Base-by-base conservation (phyloP, 2,329 filamentous ascomycete species). In the Peltaster fructicola region DNA sequence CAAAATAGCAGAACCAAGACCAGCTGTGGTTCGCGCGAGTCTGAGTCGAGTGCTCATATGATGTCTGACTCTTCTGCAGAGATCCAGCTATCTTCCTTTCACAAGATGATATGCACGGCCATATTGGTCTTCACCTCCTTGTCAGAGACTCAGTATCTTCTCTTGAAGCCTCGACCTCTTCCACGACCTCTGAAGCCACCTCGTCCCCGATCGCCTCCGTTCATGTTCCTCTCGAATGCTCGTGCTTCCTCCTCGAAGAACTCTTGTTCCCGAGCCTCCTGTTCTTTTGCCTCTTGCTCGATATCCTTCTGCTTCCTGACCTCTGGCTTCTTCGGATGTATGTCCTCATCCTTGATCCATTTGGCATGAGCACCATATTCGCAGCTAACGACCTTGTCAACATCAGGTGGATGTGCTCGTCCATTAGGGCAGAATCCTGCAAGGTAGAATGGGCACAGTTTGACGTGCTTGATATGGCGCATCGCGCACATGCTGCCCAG, bases 391-490 rank as follows among this genome's bases (percentile, higher is more conserved):
- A 50, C 46, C 20, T 44, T 43, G 25, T 51, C 48, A 12, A 30
- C 30, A 12, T 43, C 45, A 4, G 48, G 47, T 3, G 45, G 44
- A 17, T 45, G 41, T 3, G 38, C 33, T 11, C 47, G 31, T 1
- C 73, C 85, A 27, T 91, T 77, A 0, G 88, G 88, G 48, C 88
- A 98, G 57, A 98, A 98, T 2, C 88, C 88, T 6, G 81, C 81
- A 9, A 95, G 59, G 47, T 91, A 98, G 49, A 75, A 92, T 2
- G 62, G 62, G 47, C 88, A 98, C 5, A 92, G 51, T 36, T 66
- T 72, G 16, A 47, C 42, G 35, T 78, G 72, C 31, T 82, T 69
- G 29, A 91, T 73, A 53, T 98, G 88, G 39, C 84, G 78, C 54
- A 92, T 82, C 13, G 75, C 71, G 52, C 88, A 98, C 30, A 68